These are phyloP conservation scores for Porodaedalea pini DNA, from an alignment of 1,284 basidiomycete species.

Conservation along the genomic window DNA sequence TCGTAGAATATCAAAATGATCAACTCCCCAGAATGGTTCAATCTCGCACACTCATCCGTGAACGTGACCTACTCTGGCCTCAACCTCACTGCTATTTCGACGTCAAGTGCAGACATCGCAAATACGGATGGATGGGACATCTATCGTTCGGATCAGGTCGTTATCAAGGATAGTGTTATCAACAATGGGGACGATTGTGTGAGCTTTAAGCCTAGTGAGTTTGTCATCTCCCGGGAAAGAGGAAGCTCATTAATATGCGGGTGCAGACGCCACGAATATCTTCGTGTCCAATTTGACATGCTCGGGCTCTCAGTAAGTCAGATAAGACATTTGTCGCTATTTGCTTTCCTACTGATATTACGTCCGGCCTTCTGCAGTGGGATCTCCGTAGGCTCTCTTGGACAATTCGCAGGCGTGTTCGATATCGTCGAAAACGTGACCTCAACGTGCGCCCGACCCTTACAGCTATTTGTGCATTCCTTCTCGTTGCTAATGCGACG, in stretches of 20 bases:
- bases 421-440: constrained; percentile 48
- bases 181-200: constrained; percentile 65
- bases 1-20: constrained; percentile 43
- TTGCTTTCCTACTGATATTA: neutral
- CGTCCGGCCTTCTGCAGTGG: constrained; percentile 30
- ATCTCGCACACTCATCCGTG: constrained; percentile 40
- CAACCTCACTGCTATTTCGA: constrained; percentile 43
- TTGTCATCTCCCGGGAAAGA: neutral
- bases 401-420: constrained; percentile 45
- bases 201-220: constrained; percentile 62
- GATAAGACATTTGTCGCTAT: constrained; percentile 11
- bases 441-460: constrained; percentile 29
- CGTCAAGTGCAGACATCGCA: constrained; percentile 34
- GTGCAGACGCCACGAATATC: constrained; percentile 48
- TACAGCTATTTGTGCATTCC: neutral
- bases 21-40: constrained; percentile 48
- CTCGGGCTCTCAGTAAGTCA: constrained; percentile 51
- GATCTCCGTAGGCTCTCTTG: constrained; percentile 45
- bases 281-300: constrained; percentile 57
- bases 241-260: neutral
- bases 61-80: constrained; percentile 31
- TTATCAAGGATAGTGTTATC: constrained; percentile 49
- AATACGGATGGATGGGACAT: constrained; percentile 66
- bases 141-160: constrained; percentile 52
- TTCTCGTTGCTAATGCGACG: neutral